A percentile compares a stretch with the other conserved stretches of the same genome.
These are phyloP conservation scores for Anisogramma anomala DNA, from an alignment of 2,329 filamentous ascomycete species.

Conservation along the genomic window DNA sequence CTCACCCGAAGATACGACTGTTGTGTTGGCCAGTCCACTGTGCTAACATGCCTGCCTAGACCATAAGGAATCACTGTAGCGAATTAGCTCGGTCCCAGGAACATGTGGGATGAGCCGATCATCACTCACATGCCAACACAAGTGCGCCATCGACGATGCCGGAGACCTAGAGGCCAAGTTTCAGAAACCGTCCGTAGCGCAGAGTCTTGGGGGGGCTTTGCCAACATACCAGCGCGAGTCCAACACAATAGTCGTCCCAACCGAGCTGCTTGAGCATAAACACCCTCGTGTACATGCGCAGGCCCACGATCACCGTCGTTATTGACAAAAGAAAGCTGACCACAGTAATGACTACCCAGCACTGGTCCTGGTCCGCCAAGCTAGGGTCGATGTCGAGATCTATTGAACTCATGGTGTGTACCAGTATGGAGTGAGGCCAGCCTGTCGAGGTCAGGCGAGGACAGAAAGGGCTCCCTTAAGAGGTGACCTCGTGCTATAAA, in stretches of 20 bases:
- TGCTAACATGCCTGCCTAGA: conserved; percentile 8
- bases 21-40: background rate
- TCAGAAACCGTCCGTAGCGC: background rate
- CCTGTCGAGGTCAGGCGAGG: too few species aligned
- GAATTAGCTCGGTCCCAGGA: conserved; percentile 6
- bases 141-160: conserved; percentile 3
- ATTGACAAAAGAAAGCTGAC: conserved; percentile 6
- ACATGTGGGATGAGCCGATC: conserved; percentile 5
- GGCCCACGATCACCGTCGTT: conserved; percentile 17
- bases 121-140: conserved; percentile 12
- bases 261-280: conserved; percentile 21
- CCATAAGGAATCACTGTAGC: conserved; percentile 8
- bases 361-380: conserved; percentile 2
- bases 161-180: too few species aligned
- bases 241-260: conserved; percentile 22
- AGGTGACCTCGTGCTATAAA: too few species aligned
- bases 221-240: conserved; percentile 29
- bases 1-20: conserved; percentile 2
- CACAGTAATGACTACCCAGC: conserved; percentile 5
- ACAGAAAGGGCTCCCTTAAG: too few species aligned
- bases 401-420: conserved; percentile 4
- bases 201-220: background rate
- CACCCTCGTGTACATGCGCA: conserved; percentile 23
- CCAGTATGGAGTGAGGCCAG: conserved; percentile 3
- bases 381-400: background rate